Evolutionary conservation across 2,329 filamentous ascomycete species (phyloP), one percentile per base, ranked within the genome.

Genomic region (Alternaria ventricosa): DNA sequence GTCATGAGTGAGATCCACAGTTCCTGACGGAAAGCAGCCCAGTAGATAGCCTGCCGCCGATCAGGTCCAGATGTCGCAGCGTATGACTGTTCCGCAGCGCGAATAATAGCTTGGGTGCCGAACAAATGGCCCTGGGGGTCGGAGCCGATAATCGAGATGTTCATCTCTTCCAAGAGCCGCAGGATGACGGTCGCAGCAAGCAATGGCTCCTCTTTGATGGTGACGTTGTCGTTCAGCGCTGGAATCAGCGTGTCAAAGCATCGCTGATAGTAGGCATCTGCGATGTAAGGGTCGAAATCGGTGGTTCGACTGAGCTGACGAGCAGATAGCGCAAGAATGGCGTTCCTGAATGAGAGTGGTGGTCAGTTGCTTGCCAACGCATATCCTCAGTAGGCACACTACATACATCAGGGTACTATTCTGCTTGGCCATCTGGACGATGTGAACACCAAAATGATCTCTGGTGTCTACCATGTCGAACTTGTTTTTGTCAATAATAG

Each of bases 191-290:
- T 82, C 2, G 81, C 80, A 43, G 81, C 79, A 22, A 82, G 70
- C 1, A 82, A 70, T 27, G 79, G 76, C 57, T 82, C 80, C 49
- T 82, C 80, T 55, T 77, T 77, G 22, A 79, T 79, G 15, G 80
- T 75, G n/a, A 77, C 69, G 23, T 76, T 77, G 25, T 82, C 74
- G 60, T 80, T 77, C 3, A 83, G 64, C 1, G 78, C 77, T 3
- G 81, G 80, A 4, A 82, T 82, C 18, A 82, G 58, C 3, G 78
- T 81, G 25, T 79, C 71, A 27, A 82, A 78, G 57, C 81, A 82
- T 5, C 74, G 73, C 60, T 81, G 78, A 49, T 82, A 81, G 59
- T 82, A 82, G 5, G 78, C 78, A 64, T 82, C 81, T 7, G 81
- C 80, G 11, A 82, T 77, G 51, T 78, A 80, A 6, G 81, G 73